Base-by-base conservation (phyloP, 1,284 basidiomycete species). In the Amylostereum areolatum region DNA sequence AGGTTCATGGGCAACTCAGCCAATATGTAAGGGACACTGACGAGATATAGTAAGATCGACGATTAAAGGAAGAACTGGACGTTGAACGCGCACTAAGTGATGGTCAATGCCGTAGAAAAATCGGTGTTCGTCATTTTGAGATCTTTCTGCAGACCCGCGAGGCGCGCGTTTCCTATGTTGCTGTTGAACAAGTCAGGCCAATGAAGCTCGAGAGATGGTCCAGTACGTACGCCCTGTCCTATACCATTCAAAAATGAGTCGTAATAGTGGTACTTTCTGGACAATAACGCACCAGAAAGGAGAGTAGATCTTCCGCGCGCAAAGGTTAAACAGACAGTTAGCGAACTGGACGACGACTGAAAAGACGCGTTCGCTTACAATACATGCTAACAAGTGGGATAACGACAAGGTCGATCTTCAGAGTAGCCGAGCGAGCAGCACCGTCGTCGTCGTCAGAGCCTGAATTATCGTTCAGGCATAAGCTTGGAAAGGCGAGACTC, bases 1-100 rank as follows among this genome's bases (percentile, higher is more conserved):
- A 83, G 61, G 55, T 81, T 83, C 3, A 73, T 76, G 1, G 81
- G 81, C 11, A 84, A 62, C 55, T 83, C 80, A 12, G 73, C 72
- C 12, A 65, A 60, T 39, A 80, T 77, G 53, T 83, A 84, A 1
- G 80, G 79, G 10, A 78, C 77, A 35, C 25, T 10, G 29, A 12
- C 30, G 41, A 36, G 7, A 37, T 34, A n/a, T 9, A 35, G 34
- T 35, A 35, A 39, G 37, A 39, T 6, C 37, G 27, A 6, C 12
- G 37, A 5, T n/a, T 29, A 25, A 25, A 27, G 34, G 25, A 11
- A 10, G 18, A 45, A 57, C 4, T 42, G 11, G 11, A 7, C 39
- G 43, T 5, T 37, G 41, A 8, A 27, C 1, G 50, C 46, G 24
- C 48, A 59, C 62, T 43, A 43, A n/a, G 42, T 43, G 42, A 43